phyloP scores from a whole-genome alignment of 169 alveolate genomes.

The Cryptosporidium muris region DNA sequence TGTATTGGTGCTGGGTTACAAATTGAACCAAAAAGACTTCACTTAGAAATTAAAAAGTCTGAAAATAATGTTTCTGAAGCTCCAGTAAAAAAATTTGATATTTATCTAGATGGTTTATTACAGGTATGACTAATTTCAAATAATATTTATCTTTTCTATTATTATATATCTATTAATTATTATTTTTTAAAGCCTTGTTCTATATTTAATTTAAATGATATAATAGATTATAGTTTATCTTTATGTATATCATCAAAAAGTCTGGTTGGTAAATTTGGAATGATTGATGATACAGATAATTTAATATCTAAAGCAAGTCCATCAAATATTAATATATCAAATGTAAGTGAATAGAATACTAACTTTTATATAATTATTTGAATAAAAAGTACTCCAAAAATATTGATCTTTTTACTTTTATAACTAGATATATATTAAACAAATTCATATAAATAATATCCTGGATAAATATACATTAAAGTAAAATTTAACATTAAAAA shows the following conservation, averaged over 20 bases:
- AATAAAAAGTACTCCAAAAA: too few species aligned
- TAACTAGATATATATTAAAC: too few species aligned
- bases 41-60: background rate
- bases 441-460: too few species aligned
- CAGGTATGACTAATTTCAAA: constrained; percentile 26
- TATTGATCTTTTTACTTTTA: too few species aligned
- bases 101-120: constrained; percentile 8
- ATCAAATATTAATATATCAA: too few species aligned
- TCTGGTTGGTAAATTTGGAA: background rate
- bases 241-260: constrained; percentile 15
- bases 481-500: too few species aligned
- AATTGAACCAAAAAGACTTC: constrained; percentile 54
- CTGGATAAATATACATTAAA: too few species aligned
- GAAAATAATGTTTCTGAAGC: background rate
- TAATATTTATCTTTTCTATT: background rate
- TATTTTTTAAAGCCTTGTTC: constrained; percentile 3
- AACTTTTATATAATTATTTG: too few species aligned
- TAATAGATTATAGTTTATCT: constrained; percentile 28
- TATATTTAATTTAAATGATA: constrained; percentile 12
- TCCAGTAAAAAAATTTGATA: background rate
- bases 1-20: constrained; percentile 57
- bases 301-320: too few species aligned
- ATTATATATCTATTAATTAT: background rate
- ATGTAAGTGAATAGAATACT: too few species aligned
- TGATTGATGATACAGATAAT: too few species aligned